Evolutionary conservation across 371 early-diverging fungal genomes (phyloP), one percentile per base, ranked within the genome.

Genomic region (Dichotomocladium elegans): DNA sequence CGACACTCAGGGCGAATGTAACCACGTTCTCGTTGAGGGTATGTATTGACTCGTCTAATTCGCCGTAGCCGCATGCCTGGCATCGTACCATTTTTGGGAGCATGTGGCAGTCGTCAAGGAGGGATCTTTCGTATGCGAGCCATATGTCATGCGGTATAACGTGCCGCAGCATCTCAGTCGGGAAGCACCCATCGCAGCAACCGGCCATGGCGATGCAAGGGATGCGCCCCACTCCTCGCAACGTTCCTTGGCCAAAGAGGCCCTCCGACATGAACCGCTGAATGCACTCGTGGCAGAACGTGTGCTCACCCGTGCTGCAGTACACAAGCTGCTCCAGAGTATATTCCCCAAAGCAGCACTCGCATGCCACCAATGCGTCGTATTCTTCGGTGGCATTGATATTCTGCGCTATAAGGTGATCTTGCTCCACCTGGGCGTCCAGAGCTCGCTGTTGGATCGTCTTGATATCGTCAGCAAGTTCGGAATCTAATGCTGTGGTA

Each of bases 191-290:
- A 26, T 50, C 29, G 51, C 81, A 81, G 0, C 47, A 58, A 8
- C 61, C 58, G 0, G 54, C 58, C n/a, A 74, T 72, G 2, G 74
- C 60, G 21, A 80, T 81, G 30, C 79, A 78, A 2, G 67, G 50
- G 17, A 58, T 61, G 4, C 74, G 51, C 3, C 61, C 35, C 22
- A 57, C 61, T 3, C 74, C 80, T 6, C 81, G 69, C 33, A 86
- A 44, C n/a, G 62, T 42, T 2, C 81, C 84, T 53, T 81, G 79
- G 2, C 82, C 85, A 61, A 80, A 83, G 10, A 83, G 42, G 0
- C 81, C 80, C 54, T 80, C 83, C 4, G 65, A 53, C 3, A 84
- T 56, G 29, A 66, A 74, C 7, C 51, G 67, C 4, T 45, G 48
- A 7, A 85, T 51, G 52, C 84, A 80, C 1, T 52, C 62, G 35